Conservation (phyloP, 495 filamentous ascomycete species). For the Hamigera avellanea region DNA sequence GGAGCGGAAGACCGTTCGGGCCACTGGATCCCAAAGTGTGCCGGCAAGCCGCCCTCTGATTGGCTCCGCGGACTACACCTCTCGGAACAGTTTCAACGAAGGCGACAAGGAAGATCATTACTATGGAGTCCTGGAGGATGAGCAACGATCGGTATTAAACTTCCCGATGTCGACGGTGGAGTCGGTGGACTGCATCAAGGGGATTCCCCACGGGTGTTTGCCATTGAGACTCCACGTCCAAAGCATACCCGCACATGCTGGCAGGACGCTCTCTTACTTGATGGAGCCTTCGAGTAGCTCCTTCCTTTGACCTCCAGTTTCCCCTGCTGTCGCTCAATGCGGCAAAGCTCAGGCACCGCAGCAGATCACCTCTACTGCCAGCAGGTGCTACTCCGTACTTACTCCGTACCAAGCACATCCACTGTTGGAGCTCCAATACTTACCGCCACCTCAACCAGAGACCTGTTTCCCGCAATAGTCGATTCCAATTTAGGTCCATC, state of each 20-base stretch:
- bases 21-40: constrained; percentile 9
- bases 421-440: background rate
- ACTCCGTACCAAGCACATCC: too few species aligned
- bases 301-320: too few species aligned
- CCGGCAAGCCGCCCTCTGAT: constrained; percentile 12
- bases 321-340: too few species aligned
- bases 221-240: background rate
- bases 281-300: background rate
- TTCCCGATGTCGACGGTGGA: too few species aligned
- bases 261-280: constrained; percentile 11
- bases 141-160: too few species aligned
- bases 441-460: background rate
- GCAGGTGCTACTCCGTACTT: too few species aligned
- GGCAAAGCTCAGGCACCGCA: constrained; percentile 1
- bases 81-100: too few species aligned
- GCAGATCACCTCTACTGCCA: constrained; percentile 1
- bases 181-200: too few species aligned
- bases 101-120: too few species aligned
- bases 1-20: background rate
- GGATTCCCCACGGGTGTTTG: too few species aligned
- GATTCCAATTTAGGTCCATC: constrained; percentile 1
- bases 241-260: constrained; percentile 11
- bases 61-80: constrained; percentile 7
- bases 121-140: too few species aligned
- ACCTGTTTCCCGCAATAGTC: background rate